These are phyloP conservation scores for Triglochin maritima DNA, from an alignment of 106 monocot genomes.

Conservation along the genomic window DNA sequence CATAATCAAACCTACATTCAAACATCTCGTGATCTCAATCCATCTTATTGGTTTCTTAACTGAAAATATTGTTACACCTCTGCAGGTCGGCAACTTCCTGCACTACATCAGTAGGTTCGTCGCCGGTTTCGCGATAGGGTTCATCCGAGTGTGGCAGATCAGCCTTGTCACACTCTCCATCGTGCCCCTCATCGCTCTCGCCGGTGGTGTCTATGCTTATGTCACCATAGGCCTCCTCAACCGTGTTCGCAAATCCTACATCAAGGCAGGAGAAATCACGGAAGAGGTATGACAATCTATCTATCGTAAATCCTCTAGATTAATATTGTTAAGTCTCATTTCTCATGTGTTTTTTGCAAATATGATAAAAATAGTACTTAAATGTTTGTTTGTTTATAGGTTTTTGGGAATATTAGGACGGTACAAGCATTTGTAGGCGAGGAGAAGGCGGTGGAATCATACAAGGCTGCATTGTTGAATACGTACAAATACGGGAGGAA, in stretches of 20 bases:
- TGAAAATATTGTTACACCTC: not conserved
- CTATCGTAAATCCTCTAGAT: too few relatives aligned
- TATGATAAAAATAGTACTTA: too few relatives aligned
- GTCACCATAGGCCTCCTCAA: conserved; percentile 80
- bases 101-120: conserved; percentile 95
- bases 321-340: too few relatives aligned
- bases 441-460: conserved; percentile 67
- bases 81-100: conserved; percentile 78
- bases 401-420: conserved; percentile 80
- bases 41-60: not conserved
- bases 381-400: conserved; percentile 17
- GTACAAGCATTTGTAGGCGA: conserved; percentile 95
- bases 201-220: conserved; percentile 83
- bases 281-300: conserved; percentile 42
- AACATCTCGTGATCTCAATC: not conserved
- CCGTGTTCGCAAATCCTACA: conserved; percentile 88
- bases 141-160: conserved; percentile 88
- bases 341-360: too few relatives aligned
- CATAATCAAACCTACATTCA: too few relatives aligned
- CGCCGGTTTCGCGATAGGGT: conserved; percentile 85
- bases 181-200: conserved; percentile 85
- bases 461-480: conserved; percentile 38
- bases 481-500: conserved; percentile 83
- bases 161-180: conserved; percentile 97
- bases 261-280: conserved; percentile 90